phyloP scores from a whole-genome alignment of 1,284 basidiomycete species.

The Amylostereum areolatum region DNA sequence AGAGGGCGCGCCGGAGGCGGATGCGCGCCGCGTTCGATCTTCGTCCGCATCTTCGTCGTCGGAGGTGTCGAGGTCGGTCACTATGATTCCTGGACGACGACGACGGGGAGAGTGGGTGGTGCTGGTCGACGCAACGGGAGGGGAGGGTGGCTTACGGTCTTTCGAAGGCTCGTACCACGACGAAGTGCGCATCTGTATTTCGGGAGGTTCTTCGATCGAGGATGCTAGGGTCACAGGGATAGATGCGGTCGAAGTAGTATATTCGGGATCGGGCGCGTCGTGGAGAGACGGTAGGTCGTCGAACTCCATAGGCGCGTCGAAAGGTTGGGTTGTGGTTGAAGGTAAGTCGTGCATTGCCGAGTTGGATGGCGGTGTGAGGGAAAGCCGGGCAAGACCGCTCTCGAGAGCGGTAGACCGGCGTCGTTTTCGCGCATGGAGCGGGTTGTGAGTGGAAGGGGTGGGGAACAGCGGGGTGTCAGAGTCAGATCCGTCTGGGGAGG shows the following conservation, averaged over 20 bases:
- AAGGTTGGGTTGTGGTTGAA: not conserved
- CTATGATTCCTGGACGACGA: conserved; percentile 42
- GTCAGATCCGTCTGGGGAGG: conserved; percentile 17
- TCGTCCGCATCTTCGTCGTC: conserved; percentile 27
- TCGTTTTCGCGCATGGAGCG: conserved; percentile 36
- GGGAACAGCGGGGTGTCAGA: conserved; percentile 9
- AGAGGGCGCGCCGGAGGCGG: conserved; percentile 5
- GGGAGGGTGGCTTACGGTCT: conserved; percentile 43
- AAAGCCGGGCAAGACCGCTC: conserved; percentile 49
- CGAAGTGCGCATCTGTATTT: conserved; percentile 53
- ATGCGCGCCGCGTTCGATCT: conserved; percentile 8
- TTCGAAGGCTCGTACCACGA: conserved; percentile 69
- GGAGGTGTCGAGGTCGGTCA: conserved; percentile 57
- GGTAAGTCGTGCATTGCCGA: conserved; percentile 3
- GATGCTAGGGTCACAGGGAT: conserved; percentile 26
- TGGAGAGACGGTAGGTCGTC: not conserved
- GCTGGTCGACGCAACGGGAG: conserved; percentile 3
- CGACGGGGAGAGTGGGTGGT: conserved; percentile 2
- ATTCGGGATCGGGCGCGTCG: not conserved
- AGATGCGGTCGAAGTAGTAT: conserved; percentile 1
- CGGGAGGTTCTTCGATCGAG: conserved; percentile 45
- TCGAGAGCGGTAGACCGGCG: conserved; percentile 47
- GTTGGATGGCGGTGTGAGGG: conserved; percentile 21
- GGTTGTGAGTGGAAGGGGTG: not conserved
- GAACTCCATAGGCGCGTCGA: conserved; percentile 12